phyloP scores from a whole-genome alignment of 2,329 filamentous ascomycete species.

The Cladosporium sp. region DNA sequence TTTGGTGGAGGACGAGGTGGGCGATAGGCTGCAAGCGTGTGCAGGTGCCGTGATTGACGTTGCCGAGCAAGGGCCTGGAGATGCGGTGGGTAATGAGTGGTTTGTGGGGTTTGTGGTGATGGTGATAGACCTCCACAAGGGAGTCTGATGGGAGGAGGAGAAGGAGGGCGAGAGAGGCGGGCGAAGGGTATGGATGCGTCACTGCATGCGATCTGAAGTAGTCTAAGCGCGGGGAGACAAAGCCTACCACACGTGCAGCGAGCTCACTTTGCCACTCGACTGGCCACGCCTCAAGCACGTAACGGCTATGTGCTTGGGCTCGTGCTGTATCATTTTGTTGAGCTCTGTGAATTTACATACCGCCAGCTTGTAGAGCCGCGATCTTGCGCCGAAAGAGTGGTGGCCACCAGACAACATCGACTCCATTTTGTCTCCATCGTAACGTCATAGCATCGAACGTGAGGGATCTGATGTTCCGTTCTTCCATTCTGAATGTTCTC shows the following conservation, averaged over 20 bases:
- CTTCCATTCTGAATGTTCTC: neutral
- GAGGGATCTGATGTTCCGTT: neutral
- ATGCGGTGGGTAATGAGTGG: constrained; percentile 12
- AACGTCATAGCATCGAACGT: constrained; percentile 7
- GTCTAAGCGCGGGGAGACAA: constrained; percentile 1
- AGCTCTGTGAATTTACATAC: too few species aligned
- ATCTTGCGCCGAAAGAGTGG: neutral
- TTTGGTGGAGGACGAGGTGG: neutral
- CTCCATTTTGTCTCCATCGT: neutral
- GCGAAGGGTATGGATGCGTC: constrained; percentile 1
- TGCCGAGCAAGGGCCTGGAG: constrained; percentile 4
- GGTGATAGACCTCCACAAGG: constrained; percentile 14
- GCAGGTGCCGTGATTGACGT: neutral
- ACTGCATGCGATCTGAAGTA: neutral
- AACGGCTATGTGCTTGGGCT: too few species aligned
- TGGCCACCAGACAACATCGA: neutral
- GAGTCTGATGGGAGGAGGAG: constrained; percentile 16
- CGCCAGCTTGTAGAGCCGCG: too few species aligned
- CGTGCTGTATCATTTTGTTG: too few species aligned
- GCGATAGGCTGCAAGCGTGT: neutral
- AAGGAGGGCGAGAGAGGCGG: neutral
- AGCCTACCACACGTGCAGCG: neutral
- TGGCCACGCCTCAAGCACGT: too few species aligned
- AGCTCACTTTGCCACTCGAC: neutral
- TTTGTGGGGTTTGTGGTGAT: neutral